A percentile compares a stretch with the other conserved stretches of the same genome.
Conservation (phyloP, 148 eudicot genomes). For the Salicornia ramosissima region DNA sequence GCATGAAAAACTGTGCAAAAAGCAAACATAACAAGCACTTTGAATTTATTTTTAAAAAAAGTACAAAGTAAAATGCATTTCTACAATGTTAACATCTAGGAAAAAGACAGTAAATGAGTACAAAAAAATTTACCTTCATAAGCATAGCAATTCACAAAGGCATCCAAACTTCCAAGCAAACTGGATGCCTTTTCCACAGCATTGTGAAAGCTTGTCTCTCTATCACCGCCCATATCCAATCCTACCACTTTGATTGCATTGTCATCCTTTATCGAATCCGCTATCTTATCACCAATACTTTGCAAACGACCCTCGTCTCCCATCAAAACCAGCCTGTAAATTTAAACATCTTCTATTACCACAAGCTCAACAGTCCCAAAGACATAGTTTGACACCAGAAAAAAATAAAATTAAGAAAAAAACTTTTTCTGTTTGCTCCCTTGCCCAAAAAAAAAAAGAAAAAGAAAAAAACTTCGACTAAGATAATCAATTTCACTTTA, state of each 20-base stretch:
- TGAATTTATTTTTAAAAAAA: too few relatives aligned
- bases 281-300: constrained; percentile 44
- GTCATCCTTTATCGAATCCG: constrained; percentile 29
- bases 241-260: constrained; percentile 52
- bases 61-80: too few relatives aligned
- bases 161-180: constrained; percentile 60
- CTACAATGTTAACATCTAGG: background rate
- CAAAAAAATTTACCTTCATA: constrained; percentile 63
- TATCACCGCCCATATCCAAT: constrained; percentile 75
- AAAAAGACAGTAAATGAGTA: background rate
- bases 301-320: constrained; percentile 56
- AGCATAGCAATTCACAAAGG: constrained; percentile 64
- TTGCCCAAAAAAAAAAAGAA: too few relatives aligned
- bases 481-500: too few relatives aligned
- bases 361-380: background rate
- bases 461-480: too few relatives aligned
- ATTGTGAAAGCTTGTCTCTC: constrained; percentile 46
- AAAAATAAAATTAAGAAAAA: background rate
- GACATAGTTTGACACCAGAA: background rate
- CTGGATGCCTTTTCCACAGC: constrained; percentile 64
- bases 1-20: too few relatives aligned
- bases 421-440: too few relatives aligned
- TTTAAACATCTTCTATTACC: background rate
- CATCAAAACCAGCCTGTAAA: constrained; percentile 65
- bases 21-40: too few relatives aligned